These are phyloP conservation scores for Medicago arabica DNA, from an alignment of 306 rosid genomes.

Conservation along the genomic window DNA sequence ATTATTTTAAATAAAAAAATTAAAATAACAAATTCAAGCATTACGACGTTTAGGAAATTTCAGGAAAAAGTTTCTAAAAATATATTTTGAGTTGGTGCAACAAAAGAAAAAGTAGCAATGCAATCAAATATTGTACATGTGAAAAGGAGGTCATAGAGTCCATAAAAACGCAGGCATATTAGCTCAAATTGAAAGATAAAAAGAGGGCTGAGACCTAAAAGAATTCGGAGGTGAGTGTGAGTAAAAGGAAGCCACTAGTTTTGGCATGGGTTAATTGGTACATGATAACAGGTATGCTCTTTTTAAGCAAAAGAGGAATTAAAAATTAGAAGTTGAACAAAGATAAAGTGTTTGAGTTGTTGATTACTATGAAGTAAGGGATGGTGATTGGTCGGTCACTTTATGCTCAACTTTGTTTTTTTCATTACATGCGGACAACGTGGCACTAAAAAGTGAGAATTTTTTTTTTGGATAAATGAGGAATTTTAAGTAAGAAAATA, in stretches of 20 bases:
- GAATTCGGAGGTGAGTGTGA: background rate
- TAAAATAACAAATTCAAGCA: no score
- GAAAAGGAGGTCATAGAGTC: conserved; percentile 15
- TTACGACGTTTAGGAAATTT: no score
- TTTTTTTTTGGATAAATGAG: no score
- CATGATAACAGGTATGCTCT: background rate
- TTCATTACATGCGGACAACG: background rate
- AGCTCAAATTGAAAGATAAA: conserved; percentile 7
- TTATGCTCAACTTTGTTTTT: background rate
- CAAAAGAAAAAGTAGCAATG: background rate
- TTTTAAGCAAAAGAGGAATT: background rate
- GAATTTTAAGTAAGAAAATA: no score
- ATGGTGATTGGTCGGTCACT: conserved; percentile 33
- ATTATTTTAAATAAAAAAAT: no score
- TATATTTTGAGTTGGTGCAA: no score
- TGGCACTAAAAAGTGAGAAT: background rate
- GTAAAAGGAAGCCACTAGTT: background rate
- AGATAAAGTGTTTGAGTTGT: background rate
- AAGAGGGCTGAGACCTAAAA: conserved; percentile 1
- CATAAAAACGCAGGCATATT: background rate
- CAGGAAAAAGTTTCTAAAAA: no score
- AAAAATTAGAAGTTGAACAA: background rate
- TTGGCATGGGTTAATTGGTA: conserved; percentile 8
- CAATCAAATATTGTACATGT: no score
- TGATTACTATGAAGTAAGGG: background rate